Evolutionary conservation across 192 early-diverging fungal genomes (phyloP), one percentile per base, ranked within the genome.

Genomic region (Entophlyctis luteolus): DNA sequence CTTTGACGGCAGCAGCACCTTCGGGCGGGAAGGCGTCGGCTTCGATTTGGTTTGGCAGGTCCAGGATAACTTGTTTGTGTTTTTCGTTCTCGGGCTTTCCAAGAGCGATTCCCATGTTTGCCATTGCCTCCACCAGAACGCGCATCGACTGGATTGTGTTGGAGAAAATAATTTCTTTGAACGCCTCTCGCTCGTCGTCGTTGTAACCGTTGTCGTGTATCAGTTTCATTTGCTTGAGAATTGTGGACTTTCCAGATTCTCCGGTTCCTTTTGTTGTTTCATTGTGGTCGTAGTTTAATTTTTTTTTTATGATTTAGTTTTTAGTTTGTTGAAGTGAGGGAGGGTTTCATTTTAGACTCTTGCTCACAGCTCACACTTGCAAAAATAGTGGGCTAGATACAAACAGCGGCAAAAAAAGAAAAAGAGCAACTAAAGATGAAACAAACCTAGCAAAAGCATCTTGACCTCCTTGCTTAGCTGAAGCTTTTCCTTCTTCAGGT

Each of bases 151-250:
- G 92, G 68, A 95, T 88, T 23, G 91, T 90, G 81, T 98, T 98
- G 55, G 88, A 90, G 72, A 93, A 95, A 67, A 98, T 95, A 63
- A 96, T 93, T 74, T 95, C 93, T 75, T 89, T 93, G 83, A 95
- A 96, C 33, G 90, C 89, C 67, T 92, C 90, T 57, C 89, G 83
- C 78, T 98, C 95, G 38, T 94, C 90, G 31, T 81, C 75, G 52
- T 87, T 89, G 80, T 93, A 98, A 25, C 95, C 95, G 65, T 87
- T 89, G 68, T 92, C 95, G 76, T 98, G 94, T 67, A 98, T 96
- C 55, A 98, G 84, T 75, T 93, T 94, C 94, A 98, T 96, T 73
- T 98, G 95, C 76, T 98, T 98, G 57, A 98, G 80, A 71, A 98
- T 94, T 23, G 95, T 98, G 42, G 88, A 90, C 79, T 98, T 98